Percentiles rank a stretch among this genome's conserved stretches.
phyloP scores from a whole-genome alignment of 257 asterid species.

The Rhazya stricta region DNA sequence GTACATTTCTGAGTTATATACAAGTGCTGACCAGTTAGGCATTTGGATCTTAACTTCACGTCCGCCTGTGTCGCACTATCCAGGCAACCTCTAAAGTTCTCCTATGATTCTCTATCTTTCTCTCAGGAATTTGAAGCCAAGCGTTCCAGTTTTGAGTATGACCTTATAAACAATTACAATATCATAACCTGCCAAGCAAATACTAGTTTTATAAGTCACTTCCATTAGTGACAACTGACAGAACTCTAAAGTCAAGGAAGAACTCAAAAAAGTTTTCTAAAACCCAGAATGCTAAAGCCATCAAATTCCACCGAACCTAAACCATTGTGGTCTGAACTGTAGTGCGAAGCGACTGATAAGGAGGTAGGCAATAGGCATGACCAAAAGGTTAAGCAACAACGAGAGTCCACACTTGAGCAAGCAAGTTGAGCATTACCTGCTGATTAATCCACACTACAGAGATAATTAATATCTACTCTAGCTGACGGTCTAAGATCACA shows the following conservation, averaged over 20 bases:
- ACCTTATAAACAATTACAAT: too few species aligned
- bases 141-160: too few species aligned
- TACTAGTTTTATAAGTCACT: neutral
- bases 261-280: neutral
- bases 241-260: neutral
- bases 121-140: neutral
- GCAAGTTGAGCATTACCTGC: neutral
- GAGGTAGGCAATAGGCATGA: neutral
- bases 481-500: neutral
- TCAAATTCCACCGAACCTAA: neutral
- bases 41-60: neutral
- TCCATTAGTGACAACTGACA: neutral
- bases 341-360: neutral
- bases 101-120: neutral
- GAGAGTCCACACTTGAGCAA: neutral
- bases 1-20: constrained; percentile 3
- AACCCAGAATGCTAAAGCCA: neutral
- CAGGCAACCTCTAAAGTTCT: neutral
- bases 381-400: neutral
- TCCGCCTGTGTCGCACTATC: constrained; percentile 16
- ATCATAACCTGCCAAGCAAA: neutral
- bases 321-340: neutral
- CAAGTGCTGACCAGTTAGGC: neutral
- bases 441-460: neutral
- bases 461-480: neutral